phyloP scores from a whole-genome alignment of 345 rosid species.

The Bruguiera parviflora region DNA sequence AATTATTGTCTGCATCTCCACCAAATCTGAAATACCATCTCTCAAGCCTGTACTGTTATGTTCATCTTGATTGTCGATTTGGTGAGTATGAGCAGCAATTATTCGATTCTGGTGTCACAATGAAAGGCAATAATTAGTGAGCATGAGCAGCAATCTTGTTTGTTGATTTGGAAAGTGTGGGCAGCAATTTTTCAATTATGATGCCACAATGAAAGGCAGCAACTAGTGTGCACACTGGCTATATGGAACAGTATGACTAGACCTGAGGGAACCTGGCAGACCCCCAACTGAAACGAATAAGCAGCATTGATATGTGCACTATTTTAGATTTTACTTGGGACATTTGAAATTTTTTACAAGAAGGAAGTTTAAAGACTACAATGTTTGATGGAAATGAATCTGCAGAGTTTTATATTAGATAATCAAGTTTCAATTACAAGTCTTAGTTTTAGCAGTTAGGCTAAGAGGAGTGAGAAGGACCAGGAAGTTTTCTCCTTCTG shows the following conservation, averaged over 20 bases:
- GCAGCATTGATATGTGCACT: not conserved
- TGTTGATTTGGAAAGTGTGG: slow-evolving; percentile 25
- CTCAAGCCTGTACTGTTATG: slow-evolving; percentile 18
- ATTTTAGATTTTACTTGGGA: not conserved
- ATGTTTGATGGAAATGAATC: not conserved
- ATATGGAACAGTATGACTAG: slow-evolving; percentile 6
- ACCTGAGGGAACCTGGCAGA: slow-evolving; percentile 1
- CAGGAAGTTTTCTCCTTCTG: not conserved
- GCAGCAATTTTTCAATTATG: slow-evolving; percentile 27
- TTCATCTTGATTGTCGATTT: slow-evolving; percentile 21
- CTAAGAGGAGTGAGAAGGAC: not conserved
- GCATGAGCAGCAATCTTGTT: not conserved
- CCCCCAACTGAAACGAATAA: slow-evolving; percentile 1
- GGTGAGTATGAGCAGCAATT: slow-evolving; percentile 28
- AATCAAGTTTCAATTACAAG: not conserved
- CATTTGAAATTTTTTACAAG: not conserved
- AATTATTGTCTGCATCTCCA: slow-evolving; percentile 45
- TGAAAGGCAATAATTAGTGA: not conserved
- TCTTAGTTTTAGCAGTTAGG: not conserved
- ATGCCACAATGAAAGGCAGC: slow-evolving; percentile 5
- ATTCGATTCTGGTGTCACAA: slow-evolving; percentile 22
- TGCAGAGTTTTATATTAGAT: not conserved
- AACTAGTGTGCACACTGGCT: slow-evolving; percentile 2
- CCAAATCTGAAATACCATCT: slow-evolving; percentile 49
- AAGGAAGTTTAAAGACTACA: not conserved